Conservation (phyloP, 208 protist genomes). For the Phytomonas sp. region DNA sequence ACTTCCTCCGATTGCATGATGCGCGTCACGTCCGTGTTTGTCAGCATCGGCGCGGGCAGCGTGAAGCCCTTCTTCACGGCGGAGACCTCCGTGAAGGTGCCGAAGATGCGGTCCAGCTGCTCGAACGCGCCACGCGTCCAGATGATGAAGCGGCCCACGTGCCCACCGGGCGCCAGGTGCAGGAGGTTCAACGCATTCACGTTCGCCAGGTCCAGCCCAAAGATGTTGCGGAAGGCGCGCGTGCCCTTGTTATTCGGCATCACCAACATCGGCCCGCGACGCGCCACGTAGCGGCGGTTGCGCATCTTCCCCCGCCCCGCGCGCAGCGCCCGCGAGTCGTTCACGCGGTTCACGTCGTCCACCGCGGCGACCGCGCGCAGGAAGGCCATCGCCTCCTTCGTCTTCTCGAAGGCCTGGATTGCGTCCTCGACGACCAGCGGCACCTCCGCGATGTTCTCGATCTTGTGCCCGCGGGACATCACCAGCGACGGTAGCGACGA, state of each 20-base stretch:
- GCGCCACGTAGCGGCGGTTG: slow-evolving; percentile 92
- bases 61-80: slow-evolving; percentile 84
- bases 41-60: slow-evolving; percentile 63
- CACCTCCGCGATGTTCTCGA: slow-evolving; percentile 92
- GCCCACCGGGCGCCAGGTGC: slow-evolving; percentile 98
- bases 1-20: slow-evolving; percentile 82
- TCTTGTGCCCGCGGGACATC: slow-evolving; percentile 97
- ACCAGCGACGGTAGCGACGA: slow-evolving; percentile 95
- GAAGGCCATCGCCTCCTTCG: slow-evolving; percentile 91
- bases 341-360: slow-evolving; percentile 93
- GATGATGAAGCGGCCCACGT: slow-evolving; percentile 98
- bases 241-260: slow-evolving; percentile 88
- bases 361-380: slow-evolving; percentile 91
- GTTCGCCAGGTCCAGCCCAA: slow-evolving; percentile 92
- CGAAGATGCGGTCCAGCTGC: slow-evolving; percentile 95
- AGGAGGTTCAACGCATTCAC: slow-evolving; percentile 96
- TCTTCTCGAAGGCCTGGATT: slow-evolving; percentile 91
- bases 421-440: slow-evolving; percentile 94
- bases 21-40: slow-evolving; percentile 69
- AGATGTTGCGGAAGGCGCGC: slow-evolving; percentile 94
- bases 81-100: slow-evolving; percentile 80
- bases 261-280: slow-evolving; percentile 96
- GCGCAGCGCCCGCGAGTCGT: slow-evolving; percentile 85
- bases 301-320: slow-evolving; percentile 96
- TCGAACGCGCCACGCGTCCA: slow-evolving; percentile 98